Percentiles rank a stretch among this genome's conserved stretches.
Conservation (phyloP, 2,329 filamentous ascomycete species). For the Cordyceps cicadae region DNA sequence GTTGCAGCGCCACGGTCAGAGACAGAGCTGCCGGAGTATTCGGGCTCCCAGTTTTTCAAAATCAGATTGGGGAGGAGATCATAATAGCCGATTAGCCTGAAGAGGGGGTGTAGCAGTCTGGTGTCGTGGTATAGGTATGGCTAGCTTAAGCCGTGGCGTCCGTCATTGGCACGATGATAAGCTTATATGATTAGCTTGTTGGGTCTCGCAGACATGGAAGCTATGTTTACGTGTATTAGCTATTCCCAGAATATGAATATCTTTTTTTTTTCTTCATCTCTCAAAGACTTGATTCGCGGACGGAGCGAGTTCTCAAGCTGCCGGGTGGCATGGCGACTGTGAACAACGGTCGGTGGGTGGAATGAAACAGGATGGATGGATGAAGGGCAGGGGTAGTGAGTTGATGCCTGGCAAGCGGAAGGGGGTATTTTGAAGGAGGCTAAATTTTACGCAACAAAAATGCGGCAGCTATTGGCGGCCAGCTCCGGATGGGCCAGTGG, state of each 20-base stretch:
- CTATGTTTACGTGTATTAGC: background rate
- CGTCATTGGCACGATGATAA: background rate
- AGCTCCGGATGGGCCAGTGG: background rate
- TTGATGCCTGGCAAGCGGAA: background rate
- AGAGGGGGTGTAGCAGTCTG: no score
- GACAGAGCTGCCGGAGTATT: slow-evolving; percentile 5
- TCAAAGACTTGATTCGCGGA: background rate
- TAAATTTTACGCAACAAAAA: slow-evolving; percentile 1
- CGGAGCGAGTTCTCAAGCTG: background rate
- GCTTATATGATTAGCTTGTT: background rate
- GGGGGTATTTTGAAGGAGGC: background rate
- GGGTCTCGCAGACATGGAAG: background rate
- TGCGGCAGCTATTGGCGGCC: background rate
- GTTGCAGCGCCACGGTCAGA: slow-evolving; percentile 1
- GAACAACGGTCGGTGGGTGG: background rate
- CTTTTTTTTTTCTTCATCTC: background rate
- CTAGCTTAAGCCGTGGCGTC: background rate
- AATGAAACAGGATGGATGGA: background rate
- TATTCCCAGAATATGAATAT: background rate
- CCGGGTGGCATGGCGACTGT: background rate
- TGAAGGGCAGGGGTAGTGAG: background rate
- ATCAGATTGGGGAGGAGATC: background rate
- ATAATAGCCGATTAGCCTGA: background rate
- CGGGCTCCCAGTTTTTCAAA: background rate
- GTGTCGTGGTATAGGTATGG: background rate